These are phyloP conservation scores for Clitocybe nebularis DNA, from an alignment of 1,284 basidiomycete species.

Conservation along the genomic window DNA sequence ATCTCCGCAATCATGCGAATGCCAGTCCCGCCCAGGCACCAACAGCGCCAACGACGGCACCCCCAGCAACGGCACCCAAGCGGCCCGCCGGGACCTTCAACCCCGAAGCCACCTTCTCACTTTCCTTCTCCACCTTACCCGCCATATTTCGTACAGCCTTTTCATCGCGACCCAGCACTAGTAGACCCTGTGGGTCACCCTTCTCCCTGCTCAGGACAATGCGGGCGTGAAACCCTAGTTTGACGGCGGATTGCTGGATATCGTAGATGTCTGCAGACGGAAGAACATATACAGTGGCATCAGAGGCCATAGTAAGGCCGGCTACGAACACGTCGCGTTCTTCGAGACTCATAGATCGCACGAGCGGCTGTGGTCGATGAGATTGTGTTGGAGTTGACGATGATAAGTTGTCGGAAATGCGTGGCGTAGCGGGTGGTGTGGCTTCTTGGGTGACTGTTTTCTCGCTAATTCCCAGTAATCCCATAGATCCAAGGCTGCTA, in stretches of 20 bases:
- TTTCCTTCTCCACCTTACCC: slow-evolving; percentile 30
- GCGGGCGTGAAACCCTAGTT: slow-evolving; percentile 39
- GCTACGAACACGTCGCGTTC: slow-evolving; percentile 47
- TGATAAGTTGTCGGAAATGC: background rate
- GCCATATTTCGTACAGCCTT: slow-evolving; percentile 32
- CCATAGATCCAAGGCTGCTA: slow-evolving; percentile 31
- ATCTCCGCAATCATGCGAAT: slow-evolving; percentile 31
- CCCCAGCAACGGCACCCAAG: slow-evolving; percentile 34
- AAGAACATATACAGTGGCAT: slow-evolving; percentile 44
- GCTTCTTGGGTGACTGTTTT: slow-evolving; percentile 15
- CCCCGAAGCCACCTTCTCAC: slow-evolving; percentile 22
- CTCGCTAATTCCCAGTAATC: no score
- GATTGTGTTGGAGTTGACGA: slow-evolving; percentile 13
- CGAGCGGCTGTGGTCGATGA: slow-evolving; percentile 26
- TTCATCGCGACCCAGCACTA: slow-evolving; percentile 47
- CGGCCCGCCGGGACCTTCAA: slow-evolving; percentile 11
- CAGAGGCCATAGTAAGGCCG: slow-evolving; percentile 36
- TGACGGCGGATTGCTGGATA: slow-evolving; percentile 35
- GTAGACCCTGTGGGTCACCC: slow-evolving; percentile 36
- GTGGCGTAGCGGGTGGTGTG: slow-evolving; percentile 8
- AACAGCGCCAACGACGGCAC: slow-evolving; percentile 38
- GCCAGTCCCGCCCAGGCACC: slow-evolving; percentile 40
- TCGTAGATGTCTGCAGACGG: slow-evolving; percentile 37
- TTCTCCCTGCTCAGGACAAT: slow-evolving; percentile 31
- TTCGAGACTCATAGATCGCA: slow-evolving; percentile 48